Evolutionary conservation across 2,329 filamentous ascomycete species (phyloP), one percentile per base, ranked within the genome.

Genomic region (Alternaria metachromatica): DNA sequence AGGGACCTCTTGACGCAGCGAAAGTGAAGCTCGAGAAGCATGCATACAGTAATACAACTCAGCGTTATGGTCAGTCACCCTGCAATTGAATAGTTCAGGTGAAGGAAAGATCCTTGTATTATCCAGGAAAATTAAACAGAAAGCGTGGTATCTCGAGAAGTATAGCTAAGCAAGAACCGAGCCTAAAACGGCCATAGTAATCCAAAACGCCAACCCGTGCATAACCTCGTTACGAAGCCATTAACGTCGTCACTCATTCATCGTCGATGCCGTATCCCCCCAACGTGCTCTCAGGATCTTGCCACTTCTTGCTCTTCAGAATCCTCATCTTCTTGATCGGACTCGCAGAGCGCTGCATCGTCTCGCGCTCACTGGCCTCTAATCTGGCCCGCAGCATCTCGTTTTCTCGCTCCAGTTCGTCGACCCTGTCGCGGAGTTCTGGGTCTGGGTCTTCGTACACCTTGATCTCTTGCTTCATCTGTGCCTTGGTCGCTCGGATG

Each of bases 401-500:
- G 67, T 84, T 84, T 60, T 85, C 83, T 9, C 80, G 74, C 63
- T 84, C 82, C 60, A 85, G 60, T 67, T 82, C 81, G 15, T 75
- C 73, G 1, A 80, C 58, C 41, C 77, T 69, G 25, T 79, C 76
- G 59, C 72, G 73, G 45, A 85, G 66, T 62, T 72, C 74, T n/a
- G 72, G 74, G 30, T 79, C 78, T 2, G 70, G 72, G 61, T 84
- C 82, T 64, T 84, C 83, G 55, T 79, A 82, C 8, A 84, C 74
- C 50, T 78, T 75, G 44, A 81, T 70, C 78, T 83, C 78, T 80
- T 71, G 65, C 46, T 63, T 69, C 72, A 76, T 73, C 66, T 78
- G 74, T 10, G 76, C 76, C 58, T 83, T 66, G 79, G 80, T 71
- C 85, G 86, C 86, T 56, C 87, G 83, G 59, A 88, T 86, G 33